Evolutionary conservation across 495 filamentous ascomycete species (phyloP), one percentile per base, ranked within the genome.

Genomic region (Penicillium turbatum): DNA sequence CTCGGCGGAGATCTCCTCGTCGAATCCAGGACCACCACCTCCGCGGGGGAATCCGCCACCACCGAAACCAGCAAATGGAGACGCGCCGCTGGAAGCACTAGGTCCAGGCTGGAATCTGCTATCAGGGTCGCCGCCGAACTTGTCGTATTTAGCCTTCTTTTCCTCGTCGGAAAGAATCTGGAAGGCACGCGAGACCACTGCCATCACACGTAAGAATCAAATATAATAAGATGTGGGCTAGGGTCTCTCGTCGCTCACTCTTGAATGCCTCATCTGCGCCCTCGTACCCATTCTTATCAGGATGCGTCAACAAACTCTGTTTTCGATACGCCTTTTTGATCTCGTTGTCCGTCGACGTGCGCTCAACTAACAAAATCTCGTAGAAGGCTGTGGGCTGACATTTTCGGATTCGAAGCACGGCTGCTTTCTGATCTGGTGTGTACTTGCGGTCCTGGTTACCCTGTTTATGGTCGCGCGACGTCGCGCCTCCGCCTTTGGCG

Each of bases 311-410:
- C 61, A 98, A 72, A 74, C 87, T 90, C 59, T 91, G 75, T 72
- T 97, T 97, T 62, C 91, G 80, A 73, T 98, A 98, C 2, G 93
- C 92, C 78, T 97, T 98, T 71, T 97, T 98, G 65, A 98, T 88
- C 63, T 96, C 91, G 52, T 73, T 72, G 57, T 96, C 92, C 30
- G 82, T 80, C 49, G 84, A 86, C 11, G 86, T 81, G 56, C 79
- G 81, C 63, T 91, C 85, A 37, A 92, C 64, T 6, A 81, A 82
- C 35, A 98, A 72, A 59, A 98, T 97, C 70, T 96, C 93, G 73
- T 98, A 98, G 69, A 92, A 98, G 2, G 87, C 90, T 5, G 89
- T 96, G 31, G 89, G 72, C 19, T 79, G 75, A 69, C 93, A 98
- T 75, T 79, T 79, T 53, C 88, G 83, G 61, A 98, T 91, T 38